Evolutionary conservation across 352 stramenopile species (phyloP), one percentile per base, ranked within the genome.

Genomic region (Pythium volutum): DNA sequence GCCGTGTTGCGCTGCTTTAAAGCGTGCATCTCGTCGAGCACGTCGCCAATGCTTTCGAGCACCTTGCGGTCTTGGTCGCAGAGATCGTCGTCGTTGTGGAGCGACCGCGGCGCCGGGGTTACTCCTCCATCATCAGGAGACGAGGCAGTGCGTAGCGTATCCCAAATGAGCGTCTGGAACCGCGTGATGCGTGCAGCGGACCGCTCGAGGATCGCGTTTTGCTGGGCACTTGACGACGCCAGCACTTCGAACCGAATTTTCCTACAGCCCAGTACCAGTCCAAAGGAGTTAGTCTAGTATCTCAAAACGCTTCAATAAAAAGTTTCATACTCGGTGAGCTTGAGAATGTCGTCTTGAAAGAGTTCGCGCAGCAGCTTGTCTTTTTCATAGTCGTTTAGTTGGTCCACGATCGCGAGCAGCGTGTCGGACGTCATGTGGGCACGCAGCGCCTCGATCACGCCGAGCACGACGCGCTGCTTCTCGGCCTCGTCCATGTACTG

Each of bases 1-100:
- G 72, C 70, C 14, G 62, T 39, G 43, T 62, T 58, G 33, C 75
- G 70, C 6, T 66, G 67, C 26, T 74, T 76, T 27, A 70, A 59
- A 0, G 54, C 45, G 18, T 76, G 67, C 16, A 88, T 53, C 29
- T 89, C 80, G 7, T 89, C 80, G 4, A 88, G 60, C 18, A 81
- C 33, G 15, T 89, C 77, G 2, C 59, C 71, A 14, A 88, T 64
- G 36, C 46, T 70, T 39, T 88, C 80, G 11, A 89, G 55, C 23
- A 87, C 66, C 59, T 89, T 84, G 9, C 77, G 77, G 47, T 89
- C 79, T 55, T 87, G 73, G 42, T 89, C 79, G 22, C 70, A 84
- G 34, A 89, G 67, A 55, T 76, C 77, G 39, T 84, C 76, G 27
- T 79, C 77, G 7, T 64, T 58, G 33, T 55, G 31, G 18, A 48